These are phyloP conservation scores for Suillus paluster DNA, from an alignment of 768 basidiomycete species.

Conservation along the genomic window DNA sequence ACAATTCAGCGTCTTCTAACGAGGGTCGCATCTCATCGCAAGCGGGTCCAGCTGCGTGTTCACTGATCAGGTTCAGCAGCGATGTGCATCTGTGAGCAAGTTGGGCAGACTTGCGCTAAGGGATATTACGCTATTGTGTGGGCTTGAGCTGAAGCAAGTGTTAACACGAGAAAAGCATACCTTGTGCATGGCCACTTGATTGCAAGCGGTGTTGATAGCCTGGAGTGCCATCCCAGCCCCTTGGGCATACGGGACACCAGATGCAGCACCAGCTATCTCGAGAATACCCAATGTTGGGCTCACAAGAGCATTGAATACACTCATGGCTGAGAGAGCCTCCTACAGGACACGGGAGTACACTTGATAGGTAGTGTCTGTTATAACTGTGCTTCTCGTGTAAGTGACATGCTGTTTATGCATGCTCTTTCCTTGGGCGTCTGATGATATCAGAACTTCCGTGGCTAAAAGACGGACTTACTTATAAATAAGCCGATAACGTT, in stretches of 20 bases:
- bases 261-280: constrained; percentile 47
- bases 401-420: not conserved
- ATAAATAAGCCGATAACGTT: not conserved
- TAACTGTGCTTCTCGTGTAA: not conserved
- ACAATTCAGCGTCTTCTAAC: constrained; percentile 51
- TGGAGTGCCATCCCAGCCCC: constrained; percentile 47
- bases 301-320: constrained; percentile 10
- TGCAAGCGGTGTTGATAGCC: constrained; percentile 50
- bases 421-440: too few relatives aligned
- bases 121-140: not conserved
- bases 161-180: constrained; percentile 31
- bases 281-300: constrained; percentile 32
- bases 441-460: not conserved
- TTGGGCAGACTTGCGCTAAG: constrained; percentile 44
- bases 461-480: too few relatives aligned
- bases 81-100: constrained; percentile 47
- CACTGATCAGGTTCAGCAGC: constrained; percentile 44
- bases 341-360: not conserved
- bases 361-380: not conserved
- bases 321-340: not conserved
- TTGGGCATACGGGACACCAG: constrained; percentile 50
- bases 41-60: constrained; percentile 42
- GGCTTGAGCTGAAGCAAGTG: constrained; percentile 6
- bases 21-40: constrained; percentile 45
- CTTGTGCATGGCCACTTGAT: constrained; percentile 53